Evolutionary conservation across 2,329 filamentous ascomycete genomes (phyloP).

Genomic region (Cytospora schulzeri): DNA sequence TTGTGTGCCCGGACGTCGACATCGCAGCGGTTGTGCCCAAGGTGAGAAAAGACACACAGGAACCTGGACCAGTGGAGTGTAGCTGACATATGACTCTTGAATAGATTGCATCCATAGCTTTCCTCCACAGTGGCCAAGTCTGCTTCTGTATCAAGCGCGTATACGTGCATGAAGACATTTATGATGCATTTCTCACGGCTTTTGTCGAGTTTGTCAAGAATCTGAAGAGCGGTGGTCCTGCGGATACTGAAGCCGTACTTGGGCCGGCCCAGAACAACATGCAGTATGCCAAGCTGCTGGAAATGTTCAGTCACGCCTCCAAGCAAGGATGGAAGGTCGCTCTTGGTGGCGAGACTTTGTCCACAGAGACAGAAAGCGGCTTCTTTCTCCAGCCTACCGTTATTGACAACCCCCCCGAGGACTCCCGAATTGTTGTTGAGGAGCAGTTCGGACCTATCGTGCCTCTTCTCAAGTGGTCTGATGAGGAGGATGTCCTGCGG

Average conservation of each 20-base stretch:
- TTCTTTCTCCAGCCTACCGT: conserved; percentile 63
- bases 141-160: conserved; percentile 56
- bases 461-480: conserved; percentile 46
- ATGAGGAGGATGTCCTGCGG: conserved; percentile 48
- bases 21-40: conserved; percentile 43
- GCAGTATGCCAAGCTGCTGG: conserved; percentile 46
- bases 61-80: neutral
- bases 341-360: conserved; percentile 42
- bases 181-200: conserved; percentile 48
- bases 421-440: conserved; percentile 57
- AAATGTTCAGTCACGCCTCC: conserved; percentile 6
- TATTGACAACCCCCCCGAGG: conserved; percentile 60
- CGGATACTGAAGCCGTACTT: conserved; percentile 40
- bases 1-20: conserved; percentile 50
- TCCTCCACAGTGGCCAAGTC: conserved; percentile 61
- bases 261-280: conserved; percentile 63
- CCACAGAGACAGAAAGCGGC: conserved; percentile 42
- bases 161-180: conserved; percentile 57
- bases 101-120: conserved; percentile 50
- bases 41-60: conserved; percentile 6
- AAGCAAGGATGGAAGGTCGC: conserved; percentile 43
- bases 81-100: neutral
- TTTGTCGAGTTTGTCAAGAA: conserved; percentile 49
- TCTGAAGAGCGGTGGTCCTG: conserved; percentile 35
- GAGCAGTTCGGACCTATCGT: conserved; percentile 55